These are phyloP conservation scores for Grigorovia transvaalensis DNA, from an alignment of 805 yeast genomes.

Conservation along the genomic window DNA sequence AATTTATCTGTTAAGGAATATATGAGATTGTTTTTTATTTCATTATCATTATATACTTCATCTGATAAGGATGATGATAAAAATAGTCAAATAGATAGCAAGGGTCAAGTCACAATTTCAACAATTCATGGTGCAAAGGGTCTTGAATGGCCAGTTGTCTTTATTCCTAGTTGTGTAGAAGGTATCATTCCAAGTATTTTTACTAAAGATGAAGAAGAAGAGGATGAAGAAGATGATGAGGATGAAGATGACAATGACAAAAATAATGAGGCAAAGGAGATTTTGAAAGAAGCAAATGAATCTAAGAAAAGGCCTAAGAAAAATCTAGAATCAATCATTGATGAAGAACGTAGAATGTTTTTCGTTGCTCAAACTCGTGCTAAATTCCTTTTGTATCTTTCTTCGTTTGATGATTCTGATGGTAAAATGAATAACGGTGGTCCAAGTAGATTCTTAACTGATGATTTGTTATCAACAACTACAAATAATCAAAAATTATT, in stretches of 20 bases:
- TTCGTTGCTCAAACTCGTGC: conserved; percentile 90
- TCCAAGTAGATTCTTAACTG: conserved; percentile 26
- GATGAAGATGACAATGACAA: conserved; percentile 5
- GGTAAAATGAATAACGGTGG: conserved; percentile 13
- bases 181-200: conserved; percentile 53
- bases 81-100: conserved; percentile 14
- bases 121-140: conserved; percentile 94
- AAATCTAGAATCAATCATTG: conserved; percentile 22
- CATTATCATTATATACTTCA: conserved; percentile 29
- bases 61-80: conserved; percentile 10
- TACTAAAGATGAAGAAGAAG: conserved; percentile 16
- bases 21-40: conserved; percentile 28
- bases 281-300: not conserved
- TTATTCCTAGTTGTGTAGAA: conserved; percentile 62
- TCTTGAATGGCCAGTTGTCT: conserved; percentile 89
- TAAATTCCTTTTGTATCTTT: conserved; percentile 41
- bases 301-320: conserved; percentile 1
- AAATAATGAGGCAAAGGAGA: not conserved
- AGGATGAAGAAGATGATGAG: conserved; percentile 10
- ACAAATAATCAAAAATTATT: conserved; percentile 22
- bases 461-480: conserved; percentile 19
- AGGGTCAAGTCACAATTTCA: conserved; percentile 43
- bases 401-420: conserved; percentile 20
- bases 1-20: conserved; percentile 5
- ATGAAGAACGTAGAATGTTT: conserved; percentile 76